Evolutionary conservation across 805 yeast genomes (phyloP).

Genomic region (Hanseniaspora pseudoguilliermondii): DNA sequence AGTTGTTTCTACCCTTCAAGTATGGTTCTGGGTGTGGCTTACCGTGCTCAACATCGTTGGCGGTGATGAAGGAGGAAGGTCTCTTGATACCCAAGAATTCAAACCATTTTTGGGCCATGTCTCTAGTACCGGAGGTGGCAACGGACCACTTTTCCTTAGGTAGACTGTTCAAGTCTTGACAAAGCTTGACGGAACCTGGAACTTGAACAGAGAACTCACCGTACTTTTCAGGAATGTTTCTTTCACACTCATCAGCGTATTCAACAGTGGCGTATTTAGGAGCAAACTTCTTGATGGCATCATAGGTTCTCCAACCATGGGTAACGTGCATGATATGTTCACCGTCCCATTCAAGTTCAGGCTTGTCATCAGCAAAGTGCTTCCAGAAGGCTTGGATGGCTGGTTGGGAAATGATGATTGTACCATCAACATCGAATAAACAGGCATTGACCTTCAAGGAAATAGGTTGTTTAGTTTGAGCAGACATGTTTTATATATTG

Average conservation of each 20-base stretch:
- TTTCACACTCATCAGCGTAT: slow-evolving; percentile 55
- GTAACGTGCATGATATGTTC: slow-evolving; percentile 58
- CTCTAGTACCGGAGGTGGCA: slow-evolving; percentile 72
- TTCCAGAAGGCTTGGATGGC: slow-evolving; percentile 78
- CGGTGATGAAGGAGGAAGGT: slow-evolving; percentile 71
- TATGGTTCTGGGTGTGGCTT: slow-evolving; percentile 85
- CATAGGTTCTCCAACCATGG: slow-evolving; percentile 77
- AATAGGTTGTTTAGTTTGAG: slow-evolving; percentile 20
- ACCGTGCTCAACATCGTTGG: slow-evolving; percentile 65
- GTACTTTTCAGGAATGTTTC: slow-evolving; percentile 54
- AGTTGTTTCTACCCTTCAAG: slow-evolving; percentile 38
- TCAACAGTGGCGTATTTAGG: slow-evolving; percentile 60
- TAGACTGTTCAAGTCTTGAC: slow-evolving; percentile 37
- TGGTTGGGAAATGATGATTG: slow-evolving; percentile 68
- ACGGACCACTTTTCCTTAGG: slow-evolving; percentile 67
- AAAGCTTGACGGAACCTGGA: slow-evolving; percentile 59
- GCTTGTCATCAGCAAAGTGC: slow-evolving; percentile 52
- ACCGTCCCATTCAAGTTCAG: slow-evolving; percentile 44
- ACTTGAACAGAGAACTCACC: slow-evolving; percentile 65
- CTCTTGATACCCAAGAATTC: slow-evolving; percentile 44
- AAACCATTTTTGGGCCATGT: slow-evolving; percentile 71
- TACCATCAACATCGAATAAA: slow-evolving; percentile 79
- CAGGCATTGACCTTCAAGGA: slow-evolving; percentile 33
- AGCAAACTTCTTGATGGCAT: slow-evolving; percentile 59
- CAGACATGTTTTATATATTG: slow-evolving; percentile 11